Evolutionary conservation across 805 yeast genomes (phyloP).

Genomic region (Kazachstania taianensis): DNA sequence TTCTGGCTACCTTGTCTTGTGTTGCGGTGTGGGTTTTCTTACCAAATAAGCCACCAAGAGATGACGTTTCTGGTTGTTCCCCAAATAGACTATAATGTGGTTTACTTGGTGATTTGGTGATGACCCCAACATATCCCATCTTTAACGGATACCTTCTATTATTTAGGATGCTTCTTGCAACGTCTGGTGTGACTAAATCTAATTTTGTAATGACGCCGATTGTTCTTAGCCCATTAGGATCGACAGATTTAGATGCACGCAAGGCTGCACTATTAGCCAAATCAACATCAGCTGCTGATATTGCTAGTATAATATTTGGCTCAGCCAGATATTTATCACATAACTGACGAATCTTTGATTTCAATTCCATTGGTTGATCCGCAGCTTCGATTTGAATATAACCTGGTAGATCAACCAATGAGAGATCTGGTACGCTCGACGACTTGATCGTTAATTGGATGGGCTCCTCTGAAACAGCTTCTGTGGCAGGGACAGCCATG

Average conservation of each 20-base stretch:
- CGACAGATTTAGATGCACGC: slow-evolving; percentile 79
- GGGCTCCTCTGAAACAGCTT: slow-evolving; percentile 87
- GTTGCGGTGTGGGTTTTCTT: slow-evolving; percentile 14
- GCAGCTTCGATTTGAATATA: slow-evolving; percentile 95
- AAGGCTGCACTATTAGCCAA: slow-evolving; percentile 92
- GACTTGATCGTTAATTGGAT: slow-evolving; percentile 86
- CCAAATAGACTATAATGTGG: slow-evolving; percentile 13
- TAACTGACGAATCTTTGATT: slow-evolving; percentile 63
- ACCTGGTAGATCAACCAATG: slow-evolving; percentile 93
- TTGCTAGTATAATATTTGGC: slow-evolving; percentile 91
- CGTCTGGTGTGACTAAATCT: slow-evolving; percentile 73
- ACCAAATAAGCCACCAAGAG: slow-evolving; percentile 10
- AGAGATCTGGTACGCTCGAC: slow-evolving; percentile 82
- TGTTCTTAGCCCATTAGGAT: slow-evolving; percentile 91
- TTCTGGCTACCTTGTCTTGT: slow-evolving; percentile 50
- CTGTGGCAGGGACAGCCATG: slow-evolving; percentile 79
- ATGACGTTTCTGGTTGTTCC: neutral
- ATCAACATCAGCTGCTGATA: slow-evolving; percentile 96
- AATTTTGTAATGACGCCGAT: slow-evolving; percentile 92
- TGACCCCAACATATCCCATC: slow-evolving; percentile 99
- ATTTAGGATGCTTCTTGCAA: slow-evolving; percentile 56
- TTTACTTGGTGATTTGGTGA: slow-evolving; percentile 60
- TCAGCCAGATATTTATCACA: slow-evolving; percentile 80
- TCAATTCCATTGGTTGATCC: slow-evolving; percentile 83
- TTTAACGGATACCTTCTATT: slow-evolving; percentile 81